phyloP scores from a whole-genome alignment of 345 rosid genomes.

The Eucalyptus coolabah region DNA sequence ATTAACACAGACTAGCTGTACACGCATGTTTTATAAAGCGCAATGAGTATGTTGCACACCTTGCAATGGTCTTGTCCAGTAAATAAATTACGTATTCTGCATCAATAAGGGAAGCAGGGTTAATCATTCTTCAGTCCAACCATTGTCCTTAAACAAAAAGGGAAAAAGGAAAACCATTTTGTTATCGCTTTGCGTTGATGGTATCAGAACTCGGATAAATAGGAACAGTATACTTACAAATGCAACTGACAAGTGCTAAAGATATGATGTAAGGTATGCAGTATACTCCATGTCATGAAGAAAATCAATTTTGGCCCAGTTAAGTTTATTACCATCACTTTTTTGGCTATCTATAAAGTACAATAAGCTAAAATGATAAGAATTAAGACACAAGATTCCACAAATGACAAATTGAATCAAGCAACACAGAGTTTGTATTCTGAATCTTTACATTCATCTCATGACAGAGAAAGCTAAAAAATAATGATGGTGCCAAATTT shows the following conservation, averaged over 20 bases:
- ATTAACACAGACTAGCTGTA: neutral
- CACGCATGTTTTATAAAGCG: neutral
- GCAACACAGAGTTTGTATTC: neutral
- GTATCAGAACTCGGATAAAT: neutral
- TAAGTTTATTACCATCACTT: neutral
- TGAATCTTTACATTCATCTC: neutral
- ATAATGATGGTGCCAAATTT: neutral
- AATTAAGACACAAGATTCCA: neutral
- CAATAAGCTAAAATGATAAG: neutral
- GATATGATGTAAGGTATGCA: neutral
- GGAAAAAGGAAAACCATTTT: neutral
- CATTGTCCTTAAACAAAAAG: neutral
- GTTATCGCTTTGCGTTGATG: neutral
- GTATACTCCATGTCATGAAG: neutral
- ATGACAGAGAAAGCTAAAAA: neutral
- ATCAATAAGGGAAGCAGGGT: slow-evolving; percentile 8
- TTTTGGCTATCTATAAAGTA: neutral
- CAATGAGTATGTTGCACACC: slow-evolving; percentile 7
- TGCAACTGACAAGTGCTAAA: neutral
- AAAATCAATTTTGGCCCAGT: neutral
- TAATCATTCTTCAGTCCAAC: neutral
- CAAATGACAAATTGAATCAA: neutral
- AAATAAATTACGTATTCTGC: slow-evolving; percentile 72
- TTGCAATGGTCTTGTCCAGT: slow-evolving; percentile 77
- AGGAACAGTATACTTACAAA: neutral